phyloP scores from a whole-genome alignment of 2,329 filamentous ascomycete species.

The Aphanoascus verrucosus region DNA sequence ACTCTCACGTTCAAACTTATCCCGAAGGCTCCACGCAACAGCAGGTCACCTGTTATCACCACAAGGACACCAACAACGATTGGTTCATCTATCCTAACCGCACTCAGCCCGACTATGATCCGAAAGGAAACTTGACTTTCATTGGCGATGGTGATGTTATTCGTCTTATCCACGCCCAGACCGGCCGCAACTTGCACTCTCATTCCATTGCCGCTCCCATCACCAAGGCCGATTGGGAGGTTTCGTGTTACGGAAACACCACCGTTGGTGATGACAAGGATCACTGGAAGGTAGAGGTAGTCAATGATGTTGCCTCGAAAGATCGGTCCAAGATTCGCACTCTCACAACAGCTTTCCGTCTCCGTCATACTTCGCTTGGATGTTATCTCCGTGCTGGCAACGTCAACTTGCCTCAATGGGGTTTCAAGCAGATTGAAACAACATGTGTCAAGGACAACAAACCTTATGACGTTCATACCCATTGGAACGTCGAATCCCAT shows the following conservation, averaged over 20 bases:
- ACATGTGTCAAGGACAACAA: slow-evolving; percentile 91
- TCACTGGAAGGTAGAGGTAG: slow-evolving; percentile 89
- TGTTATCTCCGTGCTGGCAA: slow-evolving; percentile 95
- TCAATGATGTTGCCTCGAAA: slow-evolving; percentile 75
- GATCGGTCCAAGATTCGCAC: slow-evolving; percentile 81
- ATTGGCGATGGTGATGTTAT: slow-evolving; percentile 67
- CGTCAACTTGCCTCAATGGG: slow-evolving; percentile 94
- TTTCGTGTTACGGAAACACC: slow-evolving; percentile 90
- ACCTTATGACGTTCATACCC: slow-evolving; percentile 83
- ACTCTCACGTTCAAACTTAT: slow-evolving; percentile 93
- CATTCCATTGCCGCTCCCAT: slow-evolving; percentile 82
- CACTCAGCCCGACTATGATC: slow-evolving; percentile 58
- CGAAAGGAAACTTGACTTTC: slow-evolving; percentile 59
- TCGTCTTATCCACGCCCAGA: slow-evolving; percentile 86
- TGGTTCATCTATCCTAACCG: slow-evolving; percentile 99
- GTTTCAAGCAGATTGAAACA: slow-evolving; percentile 98
- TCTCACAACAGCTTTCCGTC: slow-evolving; percentile 81
- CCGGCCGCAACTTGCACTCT: slow-evolving; percentile 92
- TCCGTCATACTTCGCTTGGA: slow-evolving; percentile 68
- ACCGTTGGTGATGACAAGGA: slow-evolving; percentile 96
- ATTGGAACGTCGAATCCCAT: slow-evolving; percentile 98
- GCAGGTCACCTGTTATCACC: slow-evolving; percentile 97
- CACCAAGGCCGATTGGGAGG: slow-evolving; percentile 80
- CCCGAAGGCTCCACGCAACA: slow-evolving; percentile 89
- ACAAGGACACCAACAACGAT: slow-evolving; percentile 99